Evolutionary conservation across 2,329 filamentous ascomycete species (phyloP).

Genomic region (Fusarium keratoplasticum): DNA sequence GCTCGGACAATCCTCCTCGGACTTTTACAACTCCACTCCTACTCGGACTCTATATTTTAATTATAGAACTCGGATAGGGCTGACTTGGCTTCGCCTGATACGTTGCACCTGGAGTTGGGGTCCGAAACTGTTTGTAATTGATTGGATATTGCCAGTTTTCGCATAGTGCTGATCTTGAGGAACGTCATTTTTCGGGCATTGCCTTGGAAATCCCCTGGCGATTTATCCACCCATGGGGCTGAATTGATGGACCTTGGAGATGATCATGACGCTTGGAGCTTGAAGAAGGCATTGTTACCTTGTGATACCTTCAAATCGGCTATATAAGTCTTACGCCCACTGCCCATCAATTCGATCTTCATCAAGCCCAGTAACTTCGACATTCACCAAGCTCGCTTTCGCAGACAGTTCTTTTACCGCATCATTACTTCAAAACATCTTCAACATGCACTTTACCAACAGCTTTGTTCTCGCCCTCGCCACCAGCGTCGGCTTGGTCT

Average conservation of each 20-base stretch:
- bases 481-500: constrained; percentile 1
- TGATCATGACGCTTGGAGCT: not conserved
- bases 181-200: not conserved
- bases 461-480: constrained; percentile 10
- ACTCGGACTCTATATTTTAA: not conserved
- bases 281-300: not conserved
- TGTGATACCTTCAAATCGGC: not conserved
- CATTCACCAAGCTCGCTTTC: not conserved
- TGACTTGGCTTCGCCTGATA: not conserved
- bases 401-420: not conserved
- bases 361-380: not conserved
- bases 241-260: not conserved
- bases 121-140: not conserved
- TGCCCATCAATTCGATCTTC: not conserved
- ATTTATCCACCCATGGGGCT: not conserved
- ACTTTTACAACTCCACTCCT: not conserved
- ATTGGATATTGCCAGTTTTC: not conserved
- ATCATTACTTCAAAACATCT: too few relatives aligned
- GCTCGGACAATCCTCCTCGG: not conserved
- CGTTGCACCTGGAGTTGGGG: not conserved
- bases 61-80: not conserved
- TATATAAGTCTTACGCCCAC: not conserved
- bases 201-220: not conserved
- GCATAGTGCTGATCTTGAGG: not conserved
- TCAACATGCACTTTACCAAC: constrained; percentile 8